These are phyloP conservation scores for Lentinula detonsa DNA, from an alignment of 768 basidiomycete genomes.

Conservation along the genomic window DNA sequence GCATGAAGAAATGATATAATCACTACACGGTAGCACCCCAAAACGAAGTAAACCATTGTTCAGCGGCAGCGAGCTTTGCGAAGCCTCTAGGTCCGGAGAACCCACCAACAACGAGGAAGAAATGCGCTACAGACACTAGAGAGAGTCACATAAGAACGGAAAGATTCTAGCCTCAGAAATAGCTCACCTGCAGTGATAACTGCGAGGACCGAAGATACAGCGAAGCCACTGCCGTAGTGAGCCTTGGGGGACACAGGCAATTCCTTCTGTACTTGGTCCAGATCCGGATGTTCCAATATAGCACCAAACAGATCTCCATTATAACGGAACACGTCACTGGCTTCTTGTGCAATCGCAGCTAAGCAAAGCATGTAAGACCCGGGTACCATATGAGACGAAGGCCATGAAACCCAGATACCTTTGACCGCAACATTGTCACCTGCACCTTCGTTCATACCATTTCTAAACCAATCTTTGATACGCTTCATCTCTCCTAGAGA, in stretches of 20 bases:
- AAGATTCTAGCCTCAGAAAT: not conserved
- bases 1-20: not conserved
- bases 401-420: slow-evolving; percentile 20
- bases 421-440: slow-evolving; percentile 33
- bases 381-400: not conserved
- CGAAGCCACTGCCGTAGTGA: not conserved
- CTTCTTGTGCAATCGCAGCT: slow-evolving; percentile 45
- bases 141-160: not conserved
- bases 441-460: slow-evolving; percentile 46
- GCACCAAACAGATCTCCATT: slow-evolving; percentile 40
- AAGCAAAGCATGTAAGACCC: not conserved
- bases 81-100: slow-evolving; percentile 41
- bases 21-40: slow-evolving; percentile 1
- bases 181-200: slow-evolving; percentile 28
- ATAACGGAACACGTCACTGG: slow-evolving; percentile 40
- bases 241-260: slow-evolving; percentile 12
- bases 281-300: slow-evolving; percentile 18
- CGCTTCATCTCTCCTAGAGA: slow-evolving; percentile 58
- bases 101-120: slow-evolving; percentile 37
- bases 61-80: slow-evolving; percentile 35
- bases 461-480: slow-evolving; percentile 69
- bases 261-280: slow-evolving; percentile 12
- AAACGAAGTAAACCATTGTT: slow-evolving; percentile 27
- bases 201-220: slow-evolving; percentile 26
- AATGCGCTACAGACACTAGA: slow-evolving; percentile 41